Conservation (phyloP, 257 asterid genomes). For the Catharanthus roseus region DNA sequence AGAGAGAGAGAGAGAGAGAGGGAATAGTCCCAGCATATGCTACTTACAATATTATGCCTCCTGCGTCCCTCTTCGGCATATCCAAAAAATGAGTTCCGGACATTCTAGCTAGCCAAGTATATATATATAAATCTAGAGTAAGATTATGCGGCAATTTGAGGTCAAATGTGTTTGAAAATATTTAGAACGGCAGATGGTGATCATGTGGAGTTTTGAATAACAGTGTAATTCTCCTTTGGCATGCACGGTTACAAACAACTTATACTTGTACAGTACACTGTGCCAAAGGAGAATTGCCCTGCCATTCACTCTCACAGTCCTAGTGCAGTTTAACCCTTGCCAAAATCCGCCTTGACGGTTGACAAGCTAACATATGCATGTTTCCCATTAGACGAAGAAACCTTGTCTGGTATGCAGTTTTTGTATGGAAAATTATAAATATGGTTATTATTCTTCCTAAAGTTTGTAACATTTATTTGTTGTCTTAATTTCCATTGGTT, state of each 20-base stretch:
- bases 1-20: too few species aligned
- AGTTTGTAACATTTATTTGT: too few species aligned
- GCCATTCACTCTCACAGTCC: slow-evolving; percentile 32
- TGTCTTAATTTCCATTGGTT: too few species aligned
- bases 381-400: too few species aligned
- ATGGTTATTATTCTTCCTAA: too few species aligned
- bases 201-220: slow-evolving; percentile 7
- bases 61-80: slow-evolving; percentile 14
- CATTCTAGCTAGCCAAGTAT: background rate
- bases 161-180: background rate
- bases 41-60: too few species aligned
- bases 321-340: too few species aligned
- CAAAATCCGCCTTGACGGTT: too few species aligned
- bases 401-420: too few species aligned
- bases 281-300: slow-evolving; percentile 92
- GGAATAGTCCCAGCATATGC: slow-evolving; percentile 19
- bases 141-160: background rate
- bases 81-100: slow-evolving; percentile 18
- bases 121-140: background rate
- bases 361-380: too few species aligned
- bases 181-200: too few species aligned
- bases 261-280: slow-evolving; percentile 28
- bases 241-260: slow-evolving; percentile 6
- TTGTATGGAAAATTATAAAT: too few species aligned
- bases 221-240: slow-evolving; percentile 42